A percentile compares a stretch with the other conserved stretches of the same genome.
Evolutionary conservation across 78 protist species (phyloP).

Genomic region (Pelomyxa schiedti): DNA sequence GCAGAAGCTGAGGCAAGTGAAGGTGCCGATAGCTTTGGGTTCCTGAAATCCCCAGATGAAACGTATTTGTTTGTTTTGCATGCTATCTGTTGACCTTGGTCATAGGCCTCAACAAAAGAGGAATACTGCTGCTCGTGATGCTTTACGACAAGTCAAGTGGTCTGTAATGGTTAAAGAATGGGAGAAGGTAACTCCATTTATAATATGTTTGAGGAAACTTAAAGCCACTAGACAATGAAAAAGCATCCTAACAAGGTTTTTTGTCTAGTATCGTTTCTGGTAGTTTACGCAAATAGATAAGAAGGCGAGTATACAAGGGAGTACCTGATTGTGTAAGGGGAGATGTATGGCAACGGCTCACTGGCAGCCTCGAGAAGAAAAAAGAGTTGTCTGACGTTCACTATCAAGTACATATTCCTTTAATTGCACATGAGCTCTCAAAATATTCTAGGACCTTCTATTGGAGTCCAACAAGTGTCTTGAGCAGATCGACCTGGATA

Average conservation of each 20-base stretch:
- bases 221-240: background rate
- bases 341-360: background rate
- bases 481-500: slow-evolving; percentile 56
- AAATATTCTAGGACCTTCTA: slow-evolving; percentile 6
- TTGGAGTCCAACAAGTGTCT: slow-evolving; percentile 24
- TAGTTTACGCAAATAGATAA: background rate
- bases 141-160: background rate
- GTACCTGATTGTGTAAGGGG: background rate
- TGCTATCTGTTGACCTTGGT: too few species aligned
- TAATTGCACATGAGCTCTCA: background rate
- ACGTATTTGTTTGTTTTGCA: too few species aligned
- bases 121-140: background rate
- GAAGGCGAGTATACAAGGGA: slow-evolving; percentile 1
- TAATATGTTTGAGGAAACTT: background rate
- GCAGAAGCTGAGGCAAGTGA: too few species aligned
- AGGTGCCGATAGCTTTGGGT: too few species aligned
- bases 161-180: too few species aligned
- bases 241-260: too few species aligned
- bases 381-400: background rate
- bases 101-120: too few species aligned
- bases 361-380: background rate
- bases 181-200: background rate
- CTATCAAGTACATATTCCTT: background rate
- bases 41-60: too few species aligned
- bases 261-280: too few species aligned